Evolutionary conservation across 345 rosid genomes (phyloP), one percentile per base, ranked within the genome.

Genomic region (Arabis alpina): DNA sequence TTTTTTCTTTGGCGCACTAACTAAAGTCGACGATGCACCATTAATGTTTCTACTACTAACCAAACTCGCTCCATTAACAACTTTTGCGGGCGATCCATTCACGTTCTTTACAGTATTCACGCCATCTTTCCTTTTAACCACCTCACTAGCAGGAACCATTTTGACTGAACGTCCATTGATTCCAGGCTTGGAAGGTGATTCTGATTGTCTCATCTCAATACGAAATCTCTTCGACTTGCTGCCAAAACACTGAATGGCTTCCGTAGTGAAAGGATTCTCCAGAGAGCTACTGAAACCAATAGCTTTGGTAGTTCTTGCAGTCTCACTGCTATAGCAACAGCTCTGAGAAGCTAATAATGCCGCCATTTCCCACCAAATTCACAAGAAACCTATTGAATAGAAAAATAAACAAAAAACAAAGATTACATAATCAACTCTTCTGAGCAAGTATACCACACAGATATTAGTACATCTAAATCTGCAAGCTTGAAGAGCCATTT

Each of bases 61-160:
- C 72, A 87, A 61, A 72, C 79, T 84, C 2, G 81, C 74, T 39
- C 94, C 94, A 71, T 93, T 89, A 32, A 82, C 57, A 58, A 71
- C 80, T 76, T 78, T 79, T 68, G 66, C 82, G 5, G 79, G 80
- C 2, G 81, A 76, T 8, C 96, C 91, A 77, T 86, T 89, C 72
- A 84, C 84, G 40, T 13, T 73, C 61, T 84, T 84, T 43, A 78
- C 83, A 75, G 54, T 83, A 24, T 70, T 82, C 36, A 74, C 50
- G 54, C 76, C 73, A 28, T 75, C 59, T 64, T 65, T 85, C 75
- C 78, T 81, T 68, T 79, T 89, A 75, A 78, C 28, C 54, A 80
- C 91, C 76, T 91, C 91, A 71, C 87, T 88, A 0, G 82, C 76
- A 0, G 99, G 99, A 55, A 88, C 87, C 99, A 94, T 91, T 81